Evolutionary conservation across 305 asterid genomes (phyloP), one percentile per base, ranked within the genome.

Genomic region (Fraxinus paxiana): DNA sequence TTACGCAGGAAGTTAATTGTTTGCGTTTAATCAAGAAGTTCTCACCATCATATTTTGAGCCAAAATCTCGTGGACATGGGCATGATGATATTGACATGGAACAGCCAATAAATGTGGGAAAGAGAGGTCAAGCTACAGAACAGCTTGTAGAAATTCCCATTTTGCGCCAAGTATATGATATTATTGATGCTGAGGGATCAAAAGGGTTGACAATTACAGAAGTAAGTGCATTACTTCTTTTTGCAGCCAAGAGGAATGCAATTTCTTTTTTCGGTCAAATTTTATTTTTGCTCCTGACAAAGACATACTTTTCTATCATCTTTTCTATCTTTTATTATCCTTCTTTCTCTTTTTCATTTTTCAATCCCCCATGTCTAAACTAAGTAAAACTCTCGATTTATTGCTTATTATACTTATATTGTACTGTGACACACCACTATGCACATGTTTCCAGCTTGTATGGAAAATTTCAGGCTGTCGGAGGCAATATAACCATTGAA

Each of bases 121-220:
- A 88, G 89, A 86, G 92, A 88, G 95, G 94, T 79, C 95, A 86
- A 84, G 82, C 86, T 75, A 91, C 97, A 0, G 98, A 96, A 75
- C 93, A 90, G 87, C 86, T 96, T 83, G 88, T 92, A 75, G 99
- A 96, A 86, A 91, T 92, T 87, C 95, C 97, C 34, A 83, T 96
- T 76, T 87, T 92, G 88, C 95, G 95, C 76, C 99, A 96, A 83
- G 86, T 90, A 73, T 92, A 94, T 85, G 98, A 94, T 87, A 89
- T 92, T 92, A 89, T 92, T 86, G 98, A 96, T 87, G 91, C 90
- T 63, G 91, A 92, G 82, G 98, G 97, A 80, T 81, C 91, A 56
- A 88, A 88, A 86, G 99, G 99, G 87, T 80, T 92, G 92, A 89
- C 94, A 73, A 90, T 84, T 83, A 59, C 81, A 71, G 97, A 96